Evolutionary conservation across 495 filamentous ascomycete genomes (phyloP).

Genomic region (Parathielavia appendiculata): DNA sequence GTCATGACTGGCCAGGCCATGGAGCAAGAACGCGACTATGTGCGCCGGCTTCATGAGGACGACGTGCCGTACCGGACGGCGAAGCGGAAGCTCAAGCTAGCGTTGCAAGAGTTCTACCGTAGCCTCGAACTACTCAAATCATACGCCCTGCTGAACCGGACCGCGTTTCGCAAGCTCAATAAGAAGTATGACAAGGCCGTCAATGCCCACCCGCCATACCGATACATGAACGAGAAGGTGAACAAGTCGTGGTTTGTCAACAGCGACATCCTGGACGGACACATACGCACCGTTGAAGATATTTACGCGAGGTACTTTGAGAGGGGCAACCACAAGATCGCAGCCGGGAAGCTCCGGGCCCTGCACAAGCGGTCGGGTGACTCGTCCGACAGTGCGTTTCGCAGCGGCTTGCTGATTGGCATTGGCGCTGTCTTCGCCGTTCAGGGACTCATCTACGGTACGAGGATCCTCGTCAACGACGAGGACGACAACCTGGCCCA

Average conservation of each 20-base stretch:
- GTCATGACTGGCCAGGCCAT: constrained; percentile 30
- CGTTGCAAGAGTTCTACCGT: constrained; percentile 87
- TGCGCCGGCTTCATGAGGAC: constrained; percentile 50
- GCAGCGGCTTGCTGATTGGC: constrained; percentile 73
- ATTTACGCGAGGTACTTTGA: constrained; percentile 92
- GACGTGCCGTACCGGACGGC: constrained; percentile 76
- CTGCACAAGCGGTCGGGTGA: constrained; percentile 59
- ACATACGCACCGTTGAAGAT: constrained; percentile 76
- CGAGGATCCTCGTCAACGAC: constrained; percentile 47
- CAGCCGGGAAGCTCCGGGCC: constrained; percentile 74
- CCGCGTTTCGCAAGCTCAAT: constrained; percentile 94
- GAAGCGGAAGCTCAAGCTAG: constrained; percentile 84
- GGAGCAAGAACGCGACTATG: constrained; percentile 56
- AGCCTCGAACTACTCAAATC: constrained; percentile 86
- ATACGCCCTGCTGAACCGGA: constrained; percentile 81
- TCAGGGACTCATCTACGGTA: constrained; percentile 66
- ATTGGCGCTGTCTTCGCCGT: constrained; percentile 66
- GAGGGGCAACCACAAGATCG: constrained; percentile 83
- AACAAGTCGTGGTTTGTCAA: constrained; percentile 86
- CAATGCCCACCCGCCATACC: constrained; percentile 65
- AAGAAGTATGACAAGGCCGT: constrained; percentile 96
- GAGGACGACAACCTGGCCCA: constrained; percentile 43
- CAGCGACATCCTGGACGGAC: constrained; percentile 70
- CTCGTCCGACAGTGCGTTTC: constrained; percentile 67
- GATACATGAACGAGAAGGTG: constrained; percentile 89